Percentiles rank a stretch among this genome's conserved stretches.
Conservation (phyloP, 768 basidiomycete species). For the Omphalotus guepiniiformis region DNA sequence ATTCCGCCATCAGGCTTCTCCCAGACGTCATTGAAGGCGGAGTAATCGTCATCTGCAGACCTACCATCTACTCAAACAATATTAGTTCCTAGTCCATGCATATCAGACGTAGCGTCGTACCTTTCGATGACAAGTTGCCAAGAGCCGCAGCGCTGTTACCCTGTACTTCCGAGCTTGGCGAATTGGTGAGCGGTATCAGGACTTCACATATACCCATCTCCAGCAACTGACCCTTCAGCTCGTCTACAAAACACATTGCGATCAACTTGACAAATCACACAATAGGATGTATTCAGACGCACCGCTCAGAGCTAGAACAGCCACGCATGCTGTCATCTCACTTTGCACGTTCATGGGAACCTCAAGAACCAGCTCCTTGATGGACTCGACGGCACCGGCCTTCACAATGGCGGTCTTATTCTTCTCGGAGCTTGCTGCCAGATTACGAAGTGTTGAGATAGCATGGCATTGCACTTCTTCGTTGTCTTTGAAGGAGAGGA, state of each 20-base stretch:
- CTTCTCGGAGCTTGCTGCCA: conserved; percentile 96
- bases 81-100: neutral
- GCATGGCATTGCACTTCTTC: conserved; percentile 99
- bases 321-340: conserved; percentile 99
- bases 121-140: conserved; percentile 96
- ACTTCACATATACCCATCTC: conserved; percentile 99
- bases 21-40: conserved; percentile 98
- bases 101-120: conserved; percentile 37
- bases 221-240: conserved; percentile 91
- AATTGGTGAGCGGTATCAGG: conserved; percentile 93
- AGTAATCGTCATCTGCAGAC: conserved; percentile 80
- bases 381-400: conserved; percentile 93
- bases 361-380: conserved; percentile 92
- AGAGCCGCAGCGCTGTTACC: conserved; percentile 98
- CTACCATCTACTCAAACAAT: conserved; percentile 56
- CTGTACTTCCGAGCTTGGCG: conserved; percentile 95
- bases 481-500: conserved; percentile 97
- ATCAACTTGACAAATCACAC: neutral
- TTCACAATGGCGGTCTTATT: conserved; percentile 98
- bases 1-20: conserved; percentile 96
- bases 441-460: conserved; percentile 93
- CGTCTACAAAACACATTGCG: conserved; percentile 54
- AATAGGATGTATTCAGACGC: conserved; percentile 24
- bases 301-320: conserved; percentile 95
- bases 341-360: conserved; percentile 97